Conservation (phyloP, 1,284 basidiomycete genomes). For the Ceratobasidium theobromae region DNA sequence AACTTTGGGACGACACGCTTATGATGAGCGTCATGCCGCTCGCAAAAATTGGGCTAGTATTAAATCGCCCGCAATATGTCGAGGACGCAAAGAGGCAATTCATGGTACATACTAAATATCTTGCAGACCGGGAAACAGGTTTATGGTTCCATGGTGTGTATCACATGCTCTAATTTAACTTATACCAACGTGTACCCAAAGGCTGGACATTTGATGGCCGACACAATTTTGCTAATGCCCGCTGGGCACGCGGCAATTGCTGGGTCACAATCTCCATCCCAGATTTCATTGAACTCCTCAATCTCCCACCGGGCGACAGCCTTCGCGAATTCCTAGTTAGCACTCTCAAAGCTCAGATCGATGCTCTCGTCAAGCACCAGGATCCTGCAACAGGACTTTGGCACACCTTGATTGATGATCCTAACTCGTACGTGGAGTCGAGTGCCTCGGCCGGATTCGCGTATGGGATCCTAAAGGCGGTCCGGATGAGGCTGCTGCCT, state of each 20-base stretch:
- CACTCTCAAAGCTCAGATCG: constrained; percentile 55
- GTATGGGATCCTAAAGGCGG: constrained; percentile 58
- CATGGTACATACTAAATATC: constrained; percentile 56
- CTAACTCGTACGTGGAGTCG: constrained; percentile 59
- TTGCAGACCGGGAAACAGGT: constrained; percentile 53
- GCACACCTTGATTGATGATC: constrained; percentile 63
- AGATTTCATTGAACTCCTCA: constrained; percentile 59
- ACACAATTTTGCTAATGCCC: constrained; percentile 56
- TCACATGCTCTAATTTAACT: constrained; percentile 35
- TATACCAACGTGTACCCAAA: constrained; percentile 40
- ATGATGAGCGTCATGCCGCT: constrained; percentile 67
- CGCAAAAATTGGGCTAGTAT: constrained; percentile 61
- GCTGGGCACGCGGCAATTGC: constrained; percentile 66
- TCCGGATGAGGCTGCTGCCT: constrained; percentile 53
- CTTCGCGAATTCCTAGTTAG: constrained; percentile 52
- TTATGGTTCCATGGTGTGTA: constrained; percentile 58
- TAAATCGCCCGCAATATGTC: constrained; percentile 56
- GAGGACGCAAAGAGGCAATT: constrained; percentile 64
- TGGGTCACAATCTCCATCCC: constrained; percentile 66
- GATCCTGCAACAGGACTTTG: constrained; percentile 56
- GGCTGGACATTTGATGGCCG: constrained; percentile 57
- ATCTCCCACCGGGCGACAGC: constrained; percentile 49
- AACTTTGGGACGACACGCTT: constrained; percentile 67
- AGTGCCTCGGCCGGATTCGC: constrained; percentile 64
- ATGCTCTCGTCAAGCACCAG: constrained; percentile 55